Conservation (phyloP, 768 basidiomycete genomes). For the Serendipita sp. region DNA sequence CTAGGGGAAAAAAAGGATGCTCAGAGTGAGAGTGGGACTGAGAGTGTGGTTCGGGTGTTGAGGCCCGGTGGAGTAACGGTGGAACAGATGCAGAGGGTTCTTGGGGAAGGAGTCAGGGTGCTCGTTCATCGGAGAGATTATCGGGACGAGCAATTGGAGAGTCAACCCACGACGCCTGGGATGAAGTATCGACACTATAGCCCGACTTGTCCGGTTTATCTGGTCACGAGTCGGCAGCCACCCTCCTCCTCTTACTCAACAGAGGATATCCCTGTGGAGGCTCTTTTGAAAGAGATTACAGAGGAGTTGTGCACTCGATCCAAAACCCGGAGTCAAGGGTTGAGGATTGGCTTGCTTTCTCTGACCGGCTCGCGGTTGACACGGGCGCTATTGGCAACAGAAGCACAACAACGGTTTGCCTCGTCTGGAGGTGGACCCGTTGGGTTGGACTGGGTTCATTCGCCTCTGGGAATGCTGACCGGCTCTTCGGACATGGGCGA, state of each 20-base stretch:
- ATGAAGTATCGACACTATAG: conserved; percentile 99
- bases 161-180: conserved; percentile 84
- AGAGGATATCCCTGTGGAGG: not conserved
- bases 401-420: not conserved
- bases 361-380: conserved; percentile 39
- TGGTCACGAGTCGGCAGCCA: conserved; percentile 38
- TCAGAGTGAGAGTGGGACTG: conserved; percentile 64
- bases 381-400: conserved; percentile 17
- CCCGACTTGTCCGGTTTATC: conserved; percentile 69
- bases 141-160: conserved; percentile 48
- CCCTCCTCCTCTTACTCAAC: not conserved
- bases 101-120: conserved; percentile 20
- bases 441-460: conserved; percentile 21
- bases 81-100: conserved; percentile 59
- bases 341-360: conserved; percentile 48
- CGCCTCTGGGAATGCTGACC: no score
- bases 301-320: not conserved
- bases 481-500: conserved; percentile 20
- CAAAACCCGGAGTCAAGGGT: no score
- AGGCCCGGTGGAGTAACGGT: conserved; percentile 87
- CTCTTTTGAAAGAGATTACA: not conserved
- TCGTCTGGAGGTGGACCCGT: not conserved
- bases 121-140: conserved; percentile 74
- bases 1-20: conserved; percentile 93
- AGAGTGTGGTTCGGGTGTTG: conserved; percentile 65